phyloP scores from a whole-genome alignment of 2,329 filamentous ascomycete species.

The Cercospora nicotianae region DNA sequence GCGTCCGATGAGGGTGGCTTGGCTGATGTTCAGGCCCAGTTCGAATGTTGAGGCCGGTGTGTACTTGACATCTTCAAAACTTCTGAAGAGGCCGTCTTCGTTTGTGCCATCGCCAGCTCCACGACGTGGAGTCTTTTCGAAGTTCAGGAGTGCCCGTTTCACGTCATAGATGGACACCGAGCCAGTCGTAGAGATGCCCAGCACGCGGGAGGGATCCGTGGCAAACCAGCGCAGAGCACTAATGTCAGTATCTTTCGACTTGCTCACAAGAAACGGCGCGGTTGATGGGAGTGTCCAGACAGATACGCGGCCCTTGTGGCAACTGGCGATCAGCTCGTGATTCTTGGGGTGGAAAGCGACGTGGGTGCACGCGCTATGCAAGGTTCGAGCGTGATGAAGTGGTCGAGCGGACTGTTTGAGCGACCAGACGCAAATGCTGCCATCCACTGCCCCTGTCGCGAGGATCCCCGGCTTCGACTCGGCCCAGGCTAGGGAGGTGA shows the following conservation, averaged over 20 bases:
- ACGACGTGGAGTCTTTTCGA: background rate
- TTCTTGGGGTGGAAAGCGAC: conserved; percentile 20
- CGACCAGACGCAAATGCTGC: conserved; percentile 29
- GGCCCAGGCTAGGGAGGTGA: conserved; percentile 25
- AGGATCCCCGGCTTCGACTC: conserved; percentile 20
- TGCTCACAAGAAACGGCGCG: conserved; percentile 18
- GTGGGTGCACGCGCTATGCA: conserved; percentile 23
- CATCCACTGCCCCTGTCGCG: conserved; percentile 28
- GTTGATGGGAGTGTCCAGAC: conserved; percentile 17
- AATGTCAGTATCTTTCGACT: conserved; percentile 8
- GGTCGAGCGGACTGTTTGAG: conserved; percentile 23
- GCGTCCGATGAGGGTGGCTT: conserved; percentile 27
- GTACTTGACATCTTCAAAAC: conserved; percentile 22
- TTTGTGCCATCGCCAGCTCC: conserved; percentile 12
- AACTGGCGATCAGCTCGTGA: conserved; percentile 19
- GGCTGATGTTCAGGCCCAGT: conserved; percentile 12
- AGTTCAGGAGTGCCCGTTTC: conserved; percentile 12
- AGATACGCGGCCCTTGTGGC: conserved; percentile 16
- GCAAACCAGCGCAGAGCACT: conserved; percentile 22
- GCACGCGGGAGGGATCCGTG: conserved; percentile 10
- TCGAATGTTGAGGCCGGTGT: conserved; percentile 18
- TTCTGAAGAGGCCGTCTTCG: conserved; percentile 28
- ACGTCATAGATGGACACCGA: conserved; percentile 19
- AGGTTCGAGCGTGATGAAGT: conserved; percentile 22
- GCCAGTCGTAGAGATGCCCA: conserved; percentile 14